phyloP scores from a whole-genome alignment of 2,329 filamentous ascomycete species.

The Ustilaginoidea virens region DNA sequence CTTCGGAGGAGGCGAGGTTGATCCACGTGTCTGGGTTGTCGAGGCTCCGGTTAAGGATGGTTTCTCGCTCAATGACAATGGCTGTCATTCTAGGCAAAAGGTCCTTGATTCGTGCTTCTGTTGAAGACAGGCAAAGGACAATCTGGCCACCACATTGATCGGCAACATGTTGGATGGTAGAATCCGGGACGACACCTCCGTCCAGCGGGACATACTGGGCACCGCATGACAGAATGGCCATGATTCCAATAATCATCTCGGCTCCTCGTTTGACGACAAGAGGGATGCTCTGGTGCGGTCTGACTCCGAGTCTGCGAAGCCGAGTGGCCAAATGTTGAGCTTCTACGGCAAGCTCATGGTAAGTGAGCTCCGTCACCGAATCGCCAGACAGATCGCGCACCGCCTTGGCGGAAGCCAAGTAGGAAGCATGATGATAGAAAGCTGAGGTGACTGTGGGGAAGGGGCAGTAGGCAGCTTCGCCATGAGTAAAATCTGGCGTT shows the following conservation, averaged over 20 bases:
- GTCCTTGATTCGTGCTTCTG: conserved; percentile 16
- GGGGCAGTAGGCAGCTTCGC: conserved; percentile 11
- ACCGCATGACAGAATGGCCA: conserved; percentile 39
- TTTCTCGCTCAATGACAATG: conserved; percentile 15
- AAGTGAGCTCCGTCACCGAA: conserved; percentile 21
- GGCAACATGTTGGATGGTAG: conserved; percentile 32
- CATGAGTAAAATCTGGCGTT: conserved; percentile 5
- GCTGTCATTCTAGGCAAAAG: conserved; percentile 11
- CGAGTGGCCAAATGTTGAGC: conserved; percentile 26
- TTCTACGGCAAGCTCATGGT: conserved; percentile 25
- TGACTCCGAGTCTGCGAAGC: conserved; percentile 23
- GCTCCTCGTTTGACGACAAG: conserved; percentile 38
- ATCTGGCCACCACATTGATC: conserved; percentile 26
- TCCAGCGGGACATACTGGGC: conserved; percentile 46
- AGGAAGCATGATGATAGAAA: conserved; percentile 21
- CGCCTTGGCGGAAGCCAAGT: conserved; percentile 21
- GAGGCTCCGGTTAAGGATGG: conserved; percentile 1
- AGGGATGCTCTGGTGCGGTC: conserved; percentile 31
- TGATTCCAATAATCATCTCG: conserved; percentile 41
- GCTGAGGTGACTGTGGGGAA: conserved; percentile 24
- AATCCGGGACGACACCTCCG: conserved; percentile 33
- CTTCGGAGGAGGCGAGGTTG: conserved; percentile 19
- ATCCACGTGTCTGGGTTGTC: conserved; percentile 8
- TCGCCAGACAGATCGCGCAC: conserved; percentile 19
- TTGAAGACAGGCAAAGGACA: conserved; percentile 30